These are phyloP conservation scores for Volvox africanus DNA, from an alignment of 139 green algal species.

Conservation along the genomic window DNA sequence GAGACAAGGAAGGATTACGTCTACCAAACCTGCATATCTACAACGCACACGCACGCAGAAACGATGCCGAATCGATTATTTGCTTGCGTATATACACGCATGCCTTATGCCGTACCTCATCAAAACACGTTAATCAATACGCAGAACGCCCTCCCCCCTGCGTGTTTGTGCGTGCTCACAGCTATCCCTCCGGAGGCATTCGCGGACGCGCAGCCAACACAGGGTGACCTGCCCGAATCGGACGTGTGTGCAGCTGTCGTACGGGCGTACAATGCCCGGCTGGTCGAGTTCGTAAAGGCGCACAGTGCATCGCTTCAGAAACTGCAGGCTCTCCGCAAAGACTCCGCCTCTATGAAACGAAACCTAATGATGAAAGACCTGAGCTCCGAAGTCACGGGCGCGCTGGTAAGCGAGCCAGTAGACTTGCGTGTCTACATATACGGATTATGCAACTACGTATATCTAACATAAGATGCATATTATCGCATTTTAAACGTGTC, in stretches of 20 bases:
- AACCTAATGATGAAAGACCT: no score
- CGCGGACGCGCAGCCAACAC: not conserved
- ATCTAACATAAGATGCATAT: no score
- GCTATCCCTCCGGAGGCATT: not conserved
- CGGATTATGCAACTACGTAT: not conserved
- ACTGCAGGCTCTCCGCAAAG: not conserved
- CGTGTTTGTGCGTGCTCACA: not conserved
- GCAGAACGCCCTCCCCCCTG: no score
- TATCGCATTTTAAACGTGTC: no score
- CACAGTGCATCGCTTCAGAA: not conserved
- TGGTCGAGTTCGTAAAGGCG: not conserved
- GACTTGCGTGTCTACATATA: not conserved
- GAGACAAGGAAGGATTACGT: no score
- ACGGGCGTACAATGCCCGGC: not conserved
- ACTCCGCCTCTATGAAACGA: not conserved
- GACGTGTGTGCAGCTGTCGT: slow-evolving; percentile 9
- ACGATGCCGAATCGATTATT: no score
- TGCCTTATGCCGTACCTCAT: not conserved
- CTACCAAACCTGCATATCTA: no score
- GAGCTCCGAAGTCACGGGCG: not conserved
- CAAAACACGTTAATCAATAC: not conserved
- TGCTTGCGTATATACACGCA: not conserved
- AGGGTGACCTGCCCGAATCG: not conserved
- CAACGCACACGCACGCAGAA: no score
- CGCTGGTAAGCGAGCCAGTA: not conserved